A percentile compares a stretch with the other conserved stretches of the same genome.
Conservation (phyloP, 345 rosid species). For the Pistacia vera region DNA sequence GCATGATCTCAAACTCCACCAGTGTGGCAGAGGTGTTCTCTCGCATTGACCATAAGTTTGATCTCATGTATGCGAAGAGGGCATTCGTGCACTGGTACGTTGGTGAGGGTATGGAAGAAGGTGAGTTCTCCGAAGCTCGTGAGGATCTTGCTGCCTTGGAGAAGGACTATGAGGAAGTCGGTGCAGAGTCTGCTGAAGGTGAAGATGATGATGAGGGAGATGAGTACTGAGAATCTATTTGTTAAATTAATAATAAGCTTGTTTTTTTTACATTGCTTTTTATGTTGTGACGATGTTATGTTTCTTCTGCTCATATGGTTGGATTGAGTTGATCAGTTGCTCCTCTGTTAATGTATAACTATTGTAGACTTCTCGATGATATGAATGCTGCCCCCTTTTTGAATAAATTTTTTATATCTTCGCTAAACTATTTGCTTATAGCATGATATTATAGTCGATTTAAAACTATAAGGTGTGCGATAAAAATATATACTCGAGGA, state of each 20-base stretch:
- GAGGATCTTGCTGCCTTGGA: slow-evolving; percentile 54
- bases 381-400: background rate
- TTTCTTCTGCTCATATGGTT: background rate
- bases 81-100: slow-evolving; percentile 61
- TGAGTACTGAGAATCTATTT: slow-evolving; percentile 20
- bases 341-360: background rate
- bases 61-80: slow-evolving; percentile 53
- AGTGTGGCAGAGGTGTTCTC: slow-evolving; percentile 54
- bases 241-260: background rate
- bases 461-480: too few species aligned
- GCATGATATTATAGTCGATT: too few species aligned
- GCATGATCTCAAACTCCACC: slow-evolving; percentile 56
- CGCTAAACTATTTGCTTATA: background rate
- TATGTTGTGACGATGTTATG: background rate
- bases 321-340: slow-evolving; percentile 3
- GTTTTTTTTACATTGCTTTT: background rate
- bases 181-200: slow-evolving; percentile 47
- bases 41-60: slow-evolving; percentile 53
- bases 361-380: background rate
- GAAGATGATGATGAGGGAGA: slow-evolving; percentile 52
- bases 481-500: too few species aligned
- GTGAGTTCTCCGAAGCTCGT: slow-evolving; percentile 57
- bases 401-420: background rate
- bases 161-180: slow-evolving; percentile 55
- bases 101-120: slow-evolving; percentile 62